Evolutionary conservation across 139 green algal species (phyloP).

Genomic region (Chlamydomonas sp.): DNA sequence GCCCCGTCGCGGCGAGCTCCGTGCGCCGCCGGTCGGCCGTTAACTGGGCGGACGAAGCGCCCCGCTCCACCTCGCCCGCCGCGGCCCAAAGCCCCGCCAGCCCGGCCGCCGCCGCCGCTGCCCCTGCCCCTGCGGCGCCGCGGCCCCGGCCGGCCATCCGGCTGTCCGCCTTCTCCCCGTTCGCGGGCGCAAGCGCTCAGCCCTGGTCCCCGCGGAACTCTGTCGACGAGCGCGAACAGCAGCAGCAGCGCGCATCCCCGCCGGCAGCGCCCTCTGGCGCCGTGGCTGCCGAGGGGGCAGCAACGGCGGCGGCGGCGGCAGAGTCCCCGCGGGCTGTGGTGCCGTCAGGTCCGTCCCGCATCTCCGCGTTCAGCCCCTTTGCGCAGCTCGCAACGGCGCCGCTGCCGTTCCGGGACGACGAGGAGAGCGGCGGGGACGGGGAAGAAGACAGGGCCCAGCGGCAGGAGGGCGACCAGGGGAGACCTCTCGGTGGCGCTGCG

Average conservation of each 20-base stretch:
- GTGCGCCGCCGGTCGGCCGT: no score
- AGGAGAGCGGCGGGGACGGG: background rate
- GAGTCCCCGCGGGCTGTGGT: background rate
- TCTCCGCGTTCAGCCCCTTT: slow-evolving; percentile 15
- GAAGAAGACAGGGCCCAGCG: background rate
- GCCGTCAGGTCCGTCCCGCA: background rate
- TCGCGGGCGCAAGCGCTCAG: slow-evolving; percentile 3
- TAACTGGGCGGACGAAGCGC: no score
- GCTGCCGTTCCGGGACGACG: background rate
- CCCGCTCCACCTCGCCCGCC: no score
- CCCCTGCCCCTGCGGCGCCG: background rate
- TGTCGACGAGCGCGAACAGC: background rate
- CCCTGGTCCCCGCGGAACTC: slow-evolving; percentile 8
- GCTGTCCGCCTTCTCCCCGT: background rate
- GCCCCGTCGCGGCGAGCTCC: no score
- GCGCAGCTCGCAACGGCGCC: slow-evolving; percentile 7
- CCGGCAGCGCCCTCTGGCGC: background rate
- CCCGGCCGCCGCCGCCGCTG: background rate
- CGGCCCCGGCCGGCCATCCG: slow-evolving; percentile 2
- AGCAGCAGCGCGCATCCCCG: background rate
- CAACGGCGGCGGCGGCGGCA: background rate
- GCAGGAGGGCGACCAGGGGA: background rate
- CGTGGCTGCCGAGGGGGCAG: background rate
- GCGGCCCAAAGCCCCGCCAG: no score
- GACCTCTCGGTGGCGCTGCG: background rate